Evolutionary conservation across 129 eudicot genomes (phyloP).

Genomic region (Calendula officinalis): DNA sequence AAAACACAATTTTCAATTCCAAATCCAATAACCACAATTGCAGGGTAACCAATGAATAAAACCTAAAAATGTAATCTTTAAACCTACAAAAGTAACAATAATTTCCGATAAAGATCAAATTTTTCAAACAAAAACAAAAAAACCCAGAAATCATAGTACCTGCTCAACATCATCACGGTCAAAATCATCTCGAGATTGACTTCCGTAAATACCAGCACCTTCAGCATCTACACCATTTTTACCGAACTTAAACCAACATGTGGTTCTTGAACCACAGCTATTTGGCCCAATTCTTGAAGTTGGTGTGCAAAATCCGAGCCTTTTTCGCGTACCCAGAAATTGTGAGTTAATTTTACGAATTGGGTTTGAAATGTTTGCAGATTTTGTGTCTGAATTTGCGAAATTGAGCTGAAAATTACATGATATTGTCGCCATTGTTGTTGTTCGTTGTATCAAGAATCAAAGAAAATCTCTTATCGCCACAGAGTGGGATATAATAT

Average conservation of each 20-base stretch:
- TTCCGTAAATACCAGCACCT: conserved; percentile 88
- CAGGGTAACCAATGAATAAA: too few relatives aligned
- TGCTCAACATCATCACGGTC: conserved; percentile 97
- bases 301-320: conserved; percentile 43
- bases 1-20: too few relatives aligned
- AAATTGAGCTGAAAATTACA: conserved; percentile 36
- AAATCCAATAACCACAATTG: too few relatives aligned
- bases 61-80: too few relatives aligned
- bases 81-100: neutral
- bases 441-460: conserved; percentile 7
- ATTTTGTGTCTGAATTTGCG: conserved; percentile 16
- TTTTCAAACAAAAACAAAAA: neutral
- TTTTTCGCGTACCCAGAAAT: conserved; percentile 44
- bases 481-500: conserved; percentile 14
- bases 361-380: conserved; percentile 19
- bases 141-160: conserved; percentile 32
- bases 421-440: conserved; percentile 51
- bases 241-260: conserved; percentile 91
- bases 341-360: conserved; percentile 26
- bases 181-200: conserved; percentile 76
- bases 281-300: conserved; percentile 41
- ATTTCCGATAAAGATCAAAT: neutral
- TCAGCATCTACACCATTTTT: conserved; percentile 94
- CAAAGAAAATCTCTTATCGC: conserved; percentile 22
- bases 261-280: conserved; percentile 38